Conservation (phyloP, 805 yeast species). For the Candida tammaniensis region DNA sequence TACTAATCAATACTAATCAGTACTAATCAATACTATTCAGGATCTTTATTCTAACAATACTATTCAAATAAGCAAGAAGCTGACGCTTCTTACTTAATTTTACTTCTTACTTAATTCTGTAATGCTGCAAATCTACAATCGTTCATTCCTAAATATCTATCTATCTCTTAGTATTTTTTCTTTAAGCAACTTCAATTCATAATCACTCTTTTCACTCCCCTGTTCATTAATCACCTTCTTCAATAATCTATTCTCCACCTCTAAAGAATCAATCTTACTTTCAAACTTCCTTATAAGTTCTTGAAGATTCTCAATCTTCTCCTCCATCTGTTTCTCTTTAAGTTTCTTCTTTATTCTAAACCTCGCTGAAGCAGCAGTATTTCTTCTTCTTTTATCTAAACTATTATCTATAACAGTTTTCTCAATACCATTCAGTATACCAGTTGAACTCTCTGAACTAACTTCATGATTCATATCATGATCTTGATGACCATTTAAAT, state of each 20-base stretch:
- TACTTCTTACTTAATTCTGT: no score
- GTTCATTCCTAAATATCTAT: constrained; percentile 1
- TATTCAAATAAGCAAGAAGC: no score
- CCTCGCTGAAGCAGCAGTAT: constrained; percentile 65
- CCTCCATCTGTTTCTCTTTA: constrained; percentile 59
- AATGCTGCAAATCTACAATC: not conserved
- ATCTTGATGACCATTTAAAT: no score
- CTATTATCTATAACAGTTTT: constrained; percentile 17
- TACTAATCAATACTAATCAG: no score
- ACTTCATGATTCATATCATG: no score
- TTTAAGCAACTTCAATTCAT: constrained; percentile 34
- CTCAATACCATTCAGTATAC: constrained; percentile 1
- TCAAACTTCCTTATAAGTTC: constrained; percentile 47
- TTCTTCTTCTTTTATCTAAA: constrained; percentile 52
- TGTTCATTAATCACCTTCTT: constrained; percentile 53
- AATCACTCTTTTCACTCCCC: constrained; percentile 40
- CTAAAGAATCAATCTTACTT: constrained; percentile 47
- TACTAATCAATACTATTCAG: no score
- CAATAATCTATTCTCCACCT: constrained; percentile 60
- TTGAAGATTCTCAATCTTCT: constrained; percentile 39
- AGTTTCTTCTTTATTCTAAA: constrained; percentile 61
- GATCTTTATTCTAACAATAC: no score
- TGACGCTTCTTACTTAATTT: no score
- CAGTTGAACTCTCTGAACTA: not conserved
- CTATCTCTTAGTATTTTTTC: constrained; percentile 24